Base-by-base conservation (phyloP, 148 eudicot genomes). In the Polygonum aviculare region DNA sequence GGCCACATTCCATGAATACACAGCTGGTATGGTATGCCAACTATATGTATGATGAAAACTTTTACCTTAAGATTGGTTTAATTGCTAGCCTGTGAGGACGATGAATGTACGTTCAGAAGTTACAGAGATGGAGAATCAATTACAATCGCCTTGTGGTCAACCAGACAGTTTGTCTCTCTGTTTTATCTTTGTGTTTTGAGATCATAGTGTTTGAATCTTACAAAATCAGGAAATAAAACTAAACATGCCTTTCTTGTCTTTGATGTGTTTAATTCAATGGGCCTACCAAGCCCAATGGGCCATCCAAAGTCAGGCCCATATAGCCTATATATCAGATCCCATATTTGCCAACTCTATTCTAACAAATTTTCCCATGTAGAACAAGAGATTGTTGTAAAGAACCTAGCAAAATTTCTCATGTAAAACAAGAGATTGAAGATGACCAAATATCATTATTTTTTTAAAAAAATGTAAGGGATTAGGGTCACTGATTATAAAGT, bases 1-100 rank as follows among this genome's bases (percentile, higher is more conserved):
- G 72, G 72, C 72, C 41, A 67, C 45, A 38, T 67, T 67, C 72
- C 44, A 38, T 67, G 72, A 67, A 67, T 67, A 45, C 21, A 67
- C 45, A 67, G 72, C 72, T 67, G 72, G 72, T 67, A 38, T 63
- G 39, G 39, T 63, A 39, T 26, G 31, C 31, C 31, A 26, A 31
- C 40, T 63, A 12, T 18, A 63, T 15, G n/a, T n/a, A 63, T 63
- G 18, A 12, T 63, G 10, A 12, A 15, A 14, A 0, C 15, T 67
- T 67, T 67, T 22, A 60, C 67, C 67, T 22, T 60, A 26, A 60
- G 67, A 60, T 60, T 59, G 9, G 67, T 15, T 60, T n/a, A n/a
- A n/a, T n/a, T 22, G 72, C 72, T 67, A 67, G 72, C 45, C 72
- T 67, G 45, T 67, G 69, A 67, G 14, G 45, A 67, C 38, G 3